Evolutionary conservation across 1,284 basidiomycete species (phyloP).

Genomic region (Boletus hoseneyae): DNA sequence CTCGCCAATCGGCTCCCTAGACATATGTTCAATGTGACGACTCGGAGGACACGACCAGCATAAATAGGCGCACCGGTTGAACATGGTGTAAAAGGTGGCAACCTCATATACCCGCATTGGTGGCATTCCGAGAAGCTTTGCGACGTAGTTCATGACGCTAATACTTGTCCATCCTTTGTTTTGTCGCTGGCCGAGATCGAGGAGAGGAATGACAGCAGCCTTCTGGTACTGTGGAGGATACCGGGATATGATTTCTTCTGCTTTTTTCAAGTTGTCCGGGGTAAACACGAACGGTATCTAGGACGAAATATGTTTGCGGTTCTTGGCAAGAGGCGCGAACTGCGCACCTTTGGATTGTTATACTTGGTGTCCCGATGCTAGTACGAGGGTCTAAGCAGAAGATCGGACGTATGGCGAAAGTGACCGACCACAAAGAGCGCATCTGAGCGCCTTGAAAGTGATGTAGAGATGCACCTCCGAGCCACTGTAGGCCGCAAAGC

Average conservation of each 20-base stretch:
- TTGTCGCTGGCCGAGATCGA: constrained; percentile 96
- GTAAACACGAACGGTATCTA: constrained; percentile 92
- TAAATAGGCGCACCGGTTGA: constrained; percentile 68
- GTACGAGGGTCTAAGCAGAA: constrained; percentile 12
- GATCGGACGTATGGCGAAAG: constrained; percentile 1
- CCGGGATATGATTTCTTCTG: constrained; percentile 85
- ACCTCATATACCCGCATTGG: constrained; percentile 99
- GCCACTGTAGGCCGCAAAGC: constrained; percentile 21
- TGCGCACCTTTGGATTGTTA: constrained; percentile 80
- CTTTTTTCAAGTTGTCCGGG: constrained; percentile 78
- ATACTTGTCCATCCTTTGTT: constrained; percentile 99
- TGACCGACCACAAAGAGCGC: constrained; percentile 52
- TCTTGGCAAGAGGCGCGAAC: constrained; percentile 1
- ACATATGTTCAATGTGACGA: constrained; percentile 4
- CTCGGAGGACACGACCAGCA: background rate
- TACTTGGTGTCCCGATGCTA: constrained; percentile 93
- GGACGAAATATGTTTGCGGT: background rate
- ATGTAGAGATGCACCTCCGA: constrained; percentile 37
- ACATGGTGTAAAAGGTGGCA: constrained; percentile 99
- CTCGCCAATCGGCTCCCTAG: constrained; percentile 89
- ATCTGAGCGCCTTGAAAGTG: constrained; percentile 43
- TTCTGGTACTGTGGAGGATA: constrained; percentile 99
- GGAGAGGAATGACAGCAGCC: constrained; percentile 93
- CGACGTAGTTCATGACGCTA: constrained; percentile 98
- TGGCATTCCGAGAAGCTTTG: constrained; percentile 89